Evolutionary conservation across 2,329 filamentous ascomycete genomes (phyloP).

Genomic region (Neofusicoccum laricinum): DNA sequence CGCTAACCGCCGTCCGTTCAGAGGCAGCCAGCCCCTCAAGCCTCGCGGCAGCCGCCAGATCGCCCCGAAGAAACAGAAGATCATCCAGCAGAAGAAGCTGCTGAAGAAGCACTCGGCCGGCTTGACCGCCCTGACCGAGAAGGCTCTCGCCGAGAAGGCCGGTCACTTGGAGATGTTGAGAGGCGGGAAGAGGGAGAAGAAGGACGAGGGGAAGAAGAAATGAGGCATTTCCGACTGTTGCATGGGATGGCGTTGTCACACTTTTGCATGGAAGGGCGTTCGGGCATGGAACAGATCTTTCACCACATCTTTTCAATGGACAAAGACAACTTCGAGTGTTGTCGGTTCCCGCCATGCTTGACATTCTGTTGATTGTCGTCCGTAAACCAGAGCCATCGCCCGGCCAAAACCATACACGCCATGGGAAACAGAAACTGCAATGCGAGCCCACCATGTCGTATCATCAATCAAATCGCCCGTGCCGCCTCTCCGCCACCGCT

Average conservation of each 20-base stretch:
- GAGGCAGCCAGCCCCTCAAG: constrained; percentile 38
- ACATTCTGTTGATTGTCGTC: neutral
- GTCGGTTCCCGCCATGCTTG: neutral
- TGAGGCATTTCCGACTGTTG: neutral
- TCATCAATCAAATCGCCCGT: constrained; percentile 42
- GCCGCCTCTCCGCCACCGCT: constrained; percentile 60
- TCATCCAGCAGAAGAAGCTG: constrained; percentile 61
- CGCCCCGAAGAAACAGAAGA: constrained; percentile 62
- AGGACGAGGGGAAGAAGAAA: constrained; percentile 12
- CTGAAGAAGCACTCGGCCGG: constrained; percentile 65
- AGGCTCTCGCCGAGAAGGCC: constrained; percentile 62
- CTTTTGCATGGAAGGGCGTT: neutral
- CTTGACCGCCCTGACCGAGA: constrained; percentile 64
- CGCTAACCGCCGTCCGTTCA: constrained; percentile 16
- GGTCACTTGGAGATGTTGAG: constrained; percentile 68
- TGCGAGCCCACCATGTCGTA: neutral
- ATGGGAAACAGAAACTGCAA: neutral
- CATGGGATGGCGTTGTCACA: neutral
- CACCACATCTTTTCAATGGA: neutral
- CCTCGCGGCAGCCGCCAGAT: constrained; percentile 61
- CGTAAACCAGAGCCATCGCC: neutral
- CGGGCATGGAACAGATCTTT: neutral
- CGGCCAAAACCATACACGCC: neutral
- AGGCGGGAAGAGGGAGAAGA: constrained; percentile 60
- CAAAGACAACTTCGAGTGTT: too few relatives aligned